These are phyloP conservation scores for Neurospora discreta DNA, from an alignment of 495 filamentous ascomycete species.

Conservation along the genomic window DNA sequence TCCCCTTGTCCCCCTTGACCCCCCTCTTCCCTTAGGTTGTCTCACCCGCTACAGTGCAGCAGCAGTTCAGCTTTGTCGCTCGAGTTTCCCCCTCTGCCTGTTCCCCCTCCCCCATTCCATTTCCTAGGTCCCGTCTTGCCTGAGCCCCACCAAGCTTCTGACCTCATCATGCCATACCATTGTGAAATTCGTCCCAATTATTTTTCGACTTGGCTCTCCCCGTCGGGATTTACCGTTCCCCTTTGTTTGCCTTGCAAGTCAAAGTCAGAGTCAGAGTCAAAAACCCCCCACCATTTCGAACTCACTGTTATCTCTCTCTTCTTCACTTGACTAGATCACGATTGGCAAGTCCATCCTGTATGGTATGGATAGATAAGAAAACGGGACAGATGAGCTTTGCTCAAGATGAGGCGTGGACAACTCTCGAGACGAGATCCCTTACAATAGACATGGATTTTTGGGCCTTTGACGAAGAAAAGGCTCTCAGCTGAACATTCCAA, in stretches of 20 bases:
- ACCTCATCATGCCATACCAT: not conserved
- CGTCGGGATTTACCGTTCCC: not conserved
- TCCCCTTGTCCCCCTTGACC: not conserved
- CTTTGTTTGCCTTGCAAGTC: not conserved
- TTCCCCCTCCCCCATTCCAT: not conserved
- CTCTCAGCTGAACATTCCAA: no score
- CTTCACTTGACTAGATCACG: not conserved
- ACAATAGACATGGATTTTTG: not conserved
- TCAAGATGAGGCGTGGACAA: not conserved
- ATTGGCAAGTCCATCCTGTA: not conserved
- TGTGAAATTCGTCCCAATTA: not conserved
- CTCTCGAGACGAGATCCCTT: not conserved
- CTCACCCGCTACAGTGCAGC: not conserved
- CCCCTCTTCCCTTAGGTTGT: not conserved
- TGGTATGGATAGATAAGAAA: not conserved
- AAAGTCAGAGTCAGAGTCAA: not conserved
- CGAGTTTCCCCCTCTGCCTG: not conserved
- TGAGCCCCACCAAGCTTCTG: not conserved
- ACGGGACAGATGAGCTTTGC: not conserved
- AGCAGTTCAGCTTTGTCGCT: not conserved
- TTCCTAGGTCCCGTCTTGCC: not conserved
- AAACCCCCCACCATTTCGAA: not conserved
- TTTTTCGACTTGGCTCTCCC: not conserved
- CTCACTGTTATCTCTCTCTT: not conserved
- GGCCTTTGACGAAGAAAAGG: not conserved